Evolutionary conservation across 305 asterid genomes (phyloP).

Genomic region (Solanum chacoense): DNA sequence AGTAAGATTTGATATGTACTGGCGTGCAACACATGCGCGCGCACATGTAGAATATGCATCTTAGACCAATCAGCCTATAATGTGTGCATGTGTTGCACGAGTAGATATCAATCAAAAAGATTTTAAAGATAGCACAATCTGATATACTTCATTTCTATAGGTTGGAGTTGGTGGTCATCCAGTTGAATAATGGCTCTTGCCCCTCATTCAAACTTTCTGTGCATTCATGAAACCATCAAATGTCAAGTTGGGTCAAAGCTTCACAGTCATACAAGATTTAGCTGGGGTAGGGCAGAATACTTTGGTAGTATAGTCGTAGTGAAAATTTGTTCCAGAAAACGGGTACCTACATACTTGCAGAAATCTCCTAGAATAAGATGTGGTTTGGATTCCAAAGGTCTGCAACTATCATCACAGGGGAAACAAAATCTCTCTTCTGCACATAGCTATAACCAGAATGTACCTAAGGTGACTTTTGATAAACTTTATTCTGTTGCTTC

Average conservation of each 20-base stretch:
- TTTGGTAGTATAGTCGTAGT: constrained; percentile 19
- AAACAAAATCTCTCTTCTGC: constrained; percentile 15
- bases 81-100: neutral
- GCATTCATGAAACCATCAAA: constrained; percentile 38
- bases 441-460: constrained; percentile 7
- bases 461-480: constrained; percentile 35
- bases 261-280: constrained; percentile 15
- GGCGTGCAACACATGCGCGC: neutral
- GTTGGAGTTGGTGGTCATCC: constrained; percentile 19
- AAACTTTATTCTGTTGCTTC: neutral
- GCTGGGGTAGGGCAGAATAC: constrained; percentile 16
- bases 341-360: constrained; percentile 26
- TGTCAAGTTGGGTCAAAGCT: constrained; percentile 23
- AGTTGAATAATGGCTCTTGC: constrained; percentile 52
- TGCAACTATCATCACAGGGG: constrained; percentile 20
- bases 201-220: constrained; percentile 43
- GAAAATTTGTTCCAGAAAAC: constrained; percentile 24
- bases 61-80: neutral
- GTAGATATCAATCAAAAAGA: neutral
- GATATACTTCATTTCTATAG: constrained; percentile 15
- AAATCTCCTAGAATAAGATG: constrained; percentile 24
- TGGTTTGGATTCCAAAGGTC: constrained; percentile 27
- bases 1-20: neutral
- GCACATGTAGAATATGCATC: neutral
- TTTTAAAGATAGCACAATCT: neutral